These are phyloP conservation scores for Suillus brevipes DNA, from an alignment of 768 basidiomycete species.

Conservation along the genomic window DNA sequence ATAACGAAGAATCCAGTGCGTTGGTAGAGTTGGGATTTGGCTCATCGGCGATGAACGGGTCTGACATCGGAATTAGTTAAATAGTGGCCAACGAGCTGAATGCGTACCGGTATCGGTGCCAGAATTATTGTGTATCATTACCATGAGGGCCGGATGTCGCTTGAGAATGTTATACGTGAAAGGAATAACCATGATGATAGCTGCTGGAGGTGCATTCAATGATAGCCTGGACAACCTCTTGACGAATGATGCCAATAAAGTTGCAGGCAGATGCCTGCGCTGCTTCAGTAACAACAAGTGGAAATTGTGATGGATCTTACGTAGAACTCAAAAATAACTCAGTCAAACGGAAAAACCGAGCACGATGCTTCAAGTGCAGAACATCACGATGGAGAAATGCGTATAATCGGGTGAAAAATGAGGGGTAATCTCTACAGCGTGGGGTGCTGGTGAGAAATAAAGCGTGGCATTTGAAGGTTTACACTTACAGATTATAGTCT, in stretches of 20 bases:
- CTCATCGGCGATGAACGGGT: conserved; percentile 72
- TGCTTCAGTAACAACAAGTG: conserved; percentile 1
- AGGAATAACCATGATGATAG: conserved; percentile 86
- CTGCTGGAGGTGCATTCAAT: conserved; percentile 84
- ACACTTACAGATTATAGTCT: conserved; percentile 85
- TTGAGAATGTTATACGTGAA: conserved; percentile 95
- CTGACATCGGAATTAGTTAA: conserved; percentile 32
- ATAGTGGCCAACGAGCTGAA: background rate
- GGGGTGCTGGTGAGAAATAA: conserved; percentile 7
- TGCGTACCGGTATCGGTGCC: conserved; percentile 36
- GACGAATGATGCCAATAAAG: conserved; percentile 92
- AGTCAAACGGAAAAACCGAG: conserved; percentile 90
- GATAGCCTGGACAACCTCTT: conserved; percentile 88
- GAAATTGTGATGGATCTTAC: conserved; percentile 46
- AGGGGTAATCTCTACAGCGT: conserved; percentile 81
- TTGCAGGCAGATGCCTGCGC: conserved; percentile 79
- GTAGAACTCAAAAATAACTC: conserved; percentile 92
- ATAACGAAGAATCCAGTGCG: conserved; percentile 85
- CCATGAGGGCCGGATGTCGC: conserved; percentile 87
- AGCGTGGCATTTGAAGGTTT: background rate
- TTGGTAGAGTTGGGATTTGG: conserved; percentile 72
- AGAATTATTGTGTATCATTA: conserved; percentile 77
- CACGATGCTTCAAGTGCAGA: conserved; percentile 88
- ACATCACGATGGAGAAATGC: conserved; percentile 85
- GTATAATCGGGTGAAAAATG: conserved; percentile 92